A percentile compares a stretch with the other conserved stretches of the same genome.
These are phyloP conservation scores for Paecilomyces sp. DNA, from an alignment of 2,329 filamentous ascomycete genomes.

Conservation along the genomic window DNA sequence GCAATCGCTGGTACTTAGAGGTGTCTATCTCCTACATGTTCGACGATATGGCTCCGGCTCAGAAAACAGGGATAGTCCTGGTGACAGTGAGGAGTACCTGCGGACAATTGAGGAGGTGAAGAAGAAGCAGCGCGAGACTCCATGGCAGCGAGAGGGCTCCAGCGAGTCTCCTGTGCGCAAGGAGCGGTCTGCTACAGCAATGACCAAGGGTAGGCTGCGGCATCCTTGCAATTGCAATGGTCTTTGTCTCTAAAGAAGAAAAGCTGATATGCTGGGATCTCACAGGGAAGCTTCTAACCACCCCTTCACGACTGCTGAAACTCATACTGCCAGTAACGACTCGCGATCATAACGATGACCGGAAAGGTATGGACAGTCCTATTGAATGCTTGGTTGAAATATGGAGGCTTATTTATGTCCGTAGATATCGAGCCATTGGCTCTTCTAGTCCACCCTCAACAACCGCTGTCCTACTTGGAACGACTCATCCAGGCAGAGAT, in stretches of 20 bases:
- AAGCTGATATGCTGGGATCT: not conserved
- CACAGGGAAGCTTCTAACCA: constrained; percentile 69
- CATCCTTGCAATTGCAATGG: not conserved
- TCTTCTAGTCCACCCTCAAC: constrained; percentile 78
- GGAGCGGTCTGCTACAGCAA: constrained; percentile 45
- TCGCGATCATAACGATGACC: constrained; percentile 50
- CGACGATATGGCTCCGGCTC: not conserved
- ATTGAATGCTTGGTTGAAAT: not conserved
- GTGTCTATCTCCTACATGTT: not conserved
- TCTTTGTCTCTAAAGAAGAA: not conserved
- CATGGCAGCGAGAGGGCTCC: constrained; percentile 60
- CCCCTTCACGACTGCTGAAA: constrained; percentile 72
- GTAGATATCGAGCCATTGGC: constrained; percentile 72
- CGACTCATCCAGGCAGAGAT: constrained; percentile 83
- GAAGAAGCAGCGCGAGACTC: constrained; percentile 49
- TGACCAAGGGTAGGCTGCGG: constrained; percentile 54
- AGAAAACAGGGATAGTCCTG: constrained; percentile 11
- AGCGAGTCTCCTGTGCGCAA: constrained; percentile 50
- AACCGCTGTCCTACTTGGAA: constrained; percentile 85
- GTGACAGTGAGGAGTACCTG: constrained; percentile 26
- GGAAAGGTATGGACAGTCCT: constrained; percentile 38
- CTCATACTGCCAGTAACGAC: constrained; percentile 69
- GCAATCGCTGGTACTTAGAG: not conserved
- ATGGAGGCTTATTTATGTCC: not conserved
- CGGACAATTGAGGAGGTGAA: constrained; percentile 31